Evolutionary conservation across 805 yeast genomes (phyloP).

Genomic region (Cyberlindnera meyerae): DNA sequence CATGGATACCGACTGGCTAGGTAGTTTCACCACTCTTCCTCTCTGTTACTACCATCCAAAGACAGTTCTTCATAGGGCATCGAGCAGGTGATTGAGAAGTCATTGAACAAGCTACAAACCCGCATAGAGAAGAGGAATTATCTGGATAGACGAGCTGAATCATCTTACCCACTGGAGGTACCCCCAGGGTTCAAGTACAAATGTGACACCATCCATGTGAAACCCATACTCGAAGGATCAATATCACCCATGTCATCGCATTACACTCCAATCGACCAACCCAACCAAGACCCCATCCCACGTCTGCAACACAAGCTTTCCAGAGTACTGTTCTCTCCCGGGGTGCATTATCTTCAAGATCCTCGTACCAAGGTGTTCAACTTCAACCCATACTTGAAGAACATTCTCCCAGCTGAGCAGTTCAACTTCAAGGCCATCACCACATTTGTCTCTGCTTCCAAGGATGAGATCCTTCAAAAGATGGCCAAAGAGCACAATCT

Average conservation of each 20-base stretch:
- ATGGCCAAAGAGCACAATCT: constrained; percentile 36
- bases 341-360: constrained; percentile 71
- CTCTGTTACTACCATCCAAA: no score
- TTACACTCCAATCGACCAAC: constrained; percentile 12
- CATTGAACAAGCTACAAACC: background rate
- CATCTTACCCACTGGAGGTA: background rate
- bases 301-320: constrained; percentile 60
- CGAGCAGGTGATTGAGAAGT: constrained; percentile 1
- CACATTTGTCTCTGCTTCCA: constrained; percentile 60
- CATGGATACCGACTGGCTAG: no score
- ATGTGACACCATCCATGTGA: constrained; percentile 1
- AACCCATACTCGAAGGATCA: constrained; percentile 1
- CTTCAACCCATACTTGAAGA: constrained; percentile 54
- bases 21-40: no score
- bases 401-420: constrained; percentile 58
- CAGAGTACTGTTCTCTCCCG: constrained; percentile 74
- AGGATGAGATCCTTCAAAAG: constrained; percentile 48
- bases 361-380: constrained; percentile 71
- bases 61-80: no score
- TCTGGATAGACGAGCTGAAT: no score
- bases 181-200: background rate
- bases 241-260: background rate
- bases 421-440: constrained; percentile 58
- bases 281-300: constrained; percentile 35
- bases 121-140: background rate